A percentile compares a stretch with the other conserved stretches of the same genome.
Conservation (phyloP, 169 alveolate genomes). For the Babesia caballi region DNA sequence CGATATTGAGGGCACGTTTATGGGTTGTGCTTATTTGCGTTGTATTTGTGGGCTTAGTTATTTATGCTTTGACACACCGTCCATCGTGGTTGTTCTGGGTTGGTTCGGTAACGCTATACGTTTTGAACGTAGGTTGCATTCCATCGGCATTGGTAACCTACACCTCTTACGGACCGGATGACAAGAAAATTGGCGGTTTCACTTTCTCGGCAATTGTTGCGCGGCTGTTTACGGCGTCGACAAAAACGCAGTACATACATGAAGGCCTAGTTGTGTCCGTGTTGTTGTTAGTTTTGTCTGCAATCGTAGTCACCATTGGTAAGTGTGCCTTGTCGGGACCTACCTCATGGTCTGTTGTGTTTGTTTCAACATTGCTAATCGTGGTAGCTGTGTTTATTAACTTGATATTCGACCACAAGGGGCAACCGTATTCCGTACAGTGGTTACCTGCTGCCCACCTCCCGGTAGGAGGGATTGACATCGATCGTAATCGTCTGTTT, state of each 20-base stretch:
- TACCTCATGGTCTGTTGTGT: not conserved
- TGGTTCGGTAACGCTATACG: not conserved
- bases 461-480: not conserved
- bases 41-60: not conserved
- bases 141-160: not conserved
- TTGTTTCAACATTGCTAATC: not conserved
- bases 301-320: not conserved
- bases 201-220: no score
- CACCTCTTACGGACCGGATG: no score
- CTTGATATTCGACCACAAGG: not conserved
- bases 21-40: not conserved
- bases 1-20: not conserved
- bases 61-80: not conserved
- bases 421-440: not conserved
- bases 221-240: not conserved
- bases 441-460: not conserved
- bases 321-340: not conserved
- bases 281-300: not conserved
- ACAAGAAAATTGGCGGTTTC: no score
- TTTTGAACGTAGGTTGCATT: not conserved
- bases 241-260: not conserved
- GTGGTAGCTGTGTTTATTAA: not conserved
- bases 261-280: not conserved
- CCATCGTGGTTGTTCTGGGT: not conserved
- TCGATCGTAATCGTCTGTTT: not conserved